Conservation (phyloP, 2,329 filamentous ascomycete species). For the Ambrosiella xylebori region DNA sequence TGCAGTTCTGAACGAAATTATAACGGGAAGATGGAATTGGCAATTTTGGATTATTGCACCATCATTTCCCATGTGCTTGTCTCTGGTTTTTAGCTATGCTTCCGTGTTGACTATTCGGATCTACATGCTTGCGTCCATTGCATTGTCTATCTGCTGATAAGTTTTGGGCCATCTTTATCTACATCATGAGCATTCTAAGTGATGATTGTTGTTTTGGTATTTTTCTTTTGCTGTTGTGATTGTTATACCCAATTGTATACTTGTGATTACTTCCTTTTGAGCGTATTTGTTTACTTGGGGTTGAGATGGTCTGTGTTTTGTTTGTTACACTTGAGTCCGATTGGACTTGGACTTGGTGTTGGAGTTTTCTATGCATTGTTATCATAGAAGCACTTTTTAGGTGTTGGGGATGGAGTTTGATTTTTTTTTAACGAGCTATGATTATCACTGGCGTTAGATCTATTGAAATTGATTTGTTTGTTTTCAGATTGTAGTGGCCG, state of each 20-base stretch:
- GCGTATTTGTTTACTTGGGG: neutral
- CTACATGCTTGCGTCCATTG: neutral
- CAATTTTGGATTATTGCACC: neutral
- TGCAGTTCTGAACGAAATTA: neutral
- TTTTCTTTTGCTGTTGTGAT: neutral
- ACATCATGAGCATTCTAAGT: no score
- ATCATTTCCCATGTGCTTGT: neutral
- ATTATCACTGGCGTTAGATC: no score
- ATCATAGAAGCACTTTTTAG: no score
- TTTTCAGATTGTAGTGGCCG: no score
- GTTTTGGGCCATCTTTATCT: no score
- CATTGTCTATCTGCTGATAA: neutral
- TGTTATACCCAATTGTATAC: neutral
- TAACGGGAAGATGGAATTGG: neutral
- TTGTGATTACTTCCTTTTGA: neutral
- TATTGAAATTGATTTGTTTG: no score
- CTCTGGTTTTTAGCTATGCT: neutral
- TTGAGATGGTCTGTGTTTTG: neutral
- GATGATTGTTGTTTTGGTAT: neutral
- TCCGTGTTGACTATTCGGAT: neutral
- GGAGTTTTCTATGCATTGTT: no score
- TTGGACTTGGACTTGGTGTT: neutral
- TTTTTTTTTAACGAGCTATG: no score
- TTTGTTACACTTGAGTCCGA: no score
- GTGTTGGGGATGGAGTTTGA: no score